phyloP scores from a whole-genome alignment of 176 grass and related monocot genomes.

The Otatea glauca region DNA sequence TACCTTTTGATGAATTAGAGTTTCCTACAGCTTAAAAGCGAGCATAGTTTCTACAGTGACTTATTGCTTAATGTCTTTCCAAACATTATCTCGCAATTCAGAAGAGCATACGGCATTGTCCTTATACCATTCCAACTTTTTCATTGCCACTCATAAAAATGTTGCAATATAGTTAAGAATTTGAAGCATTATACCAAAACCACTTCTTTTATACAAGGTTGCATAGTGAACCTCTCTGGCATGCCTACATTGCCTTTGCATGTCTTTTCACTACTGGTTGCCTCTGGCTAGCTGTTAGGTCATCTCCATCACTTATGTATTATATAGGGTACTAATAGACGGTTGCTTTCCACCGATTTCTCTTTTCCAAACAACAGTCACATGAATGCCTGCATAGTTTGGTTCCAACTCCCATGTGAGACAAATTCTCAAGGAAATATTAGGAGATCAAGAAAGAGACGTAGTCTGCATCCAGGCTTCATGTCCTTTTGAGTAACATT shows the following conservation, averaged over 20 bases:
- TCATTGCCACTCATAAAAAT: neutral
- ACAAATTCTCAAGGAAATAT: neutral
- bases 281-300: neutral
- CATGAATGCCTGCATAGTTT: neutral
- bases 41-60: too few relatives aligned
- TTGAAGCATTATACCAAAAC: neutral
- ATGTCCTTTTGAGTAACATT: neutral
- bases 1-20: too few relatives aligned
- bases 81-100: neutral
- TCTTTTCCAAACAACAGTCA: neutral
- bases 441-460: neutral
- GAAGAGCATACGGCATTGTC: neutral
- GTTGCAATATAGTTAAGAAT: neutral
- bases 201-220: neutral
- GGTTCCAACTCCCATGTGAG: neutral
- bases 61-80: too few relatives aligned
- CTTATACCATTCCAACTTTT: neutral
- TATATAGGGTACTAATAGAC: neutral
- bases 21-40: too few relatives aligned
- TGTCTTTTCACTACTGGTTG: neutral
- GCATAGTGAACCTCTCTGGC: neutral
- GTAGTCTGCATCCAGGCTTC: neutral
- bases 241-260: neutral
- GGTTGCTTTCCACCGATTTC: conserved; percentile 3
- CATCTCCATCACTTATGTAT: neutral